phyloP scores from a whole-genome alignment of 1,284 basidiomycete species.

The Tylopilus sp. region DNA sequence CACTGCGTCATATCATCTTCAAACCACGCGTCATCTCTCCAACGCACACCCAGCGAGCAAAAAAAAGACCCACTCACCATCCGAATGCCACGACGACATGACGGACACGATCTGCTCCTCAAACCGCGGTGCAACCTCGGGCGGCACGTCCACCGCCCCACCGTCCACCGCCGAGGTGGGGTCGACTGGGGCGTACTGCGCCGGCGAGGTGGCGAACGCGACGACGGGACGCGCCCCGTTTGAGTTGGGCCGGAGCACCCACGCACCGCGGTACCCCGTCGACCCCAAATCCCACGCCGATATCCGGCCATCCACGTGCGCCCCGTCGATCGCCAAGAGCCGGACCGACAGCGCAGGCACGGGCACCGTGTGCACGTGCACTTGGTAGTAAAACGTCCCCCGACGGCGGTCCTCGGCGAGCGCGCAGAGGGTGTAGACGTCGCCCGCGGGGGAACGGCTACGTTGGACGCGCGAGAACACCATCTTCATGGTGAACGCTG shows the following conservation, averaged over 20 bases:
- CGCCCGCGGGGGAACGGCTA: slow-evolving; percentile 3
- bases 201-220: slow-evolving; percentile 6
- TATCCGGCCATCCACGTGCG: slow-evolving; percentile 8
- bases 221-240: slow-evolving; percentile 25
- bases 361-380: slow-evolving; percentile 27
- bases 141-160: background rate
- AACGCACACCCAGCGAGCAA: background rate
- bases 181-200: background rate
- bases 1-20: slow-evolving; percentile 9
- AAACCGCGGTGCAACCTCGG: slow-evolving; percentile 15
- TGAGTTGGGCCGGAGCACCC: slow-evolving; percentile 43
- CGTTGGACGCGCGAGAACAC: slow-evolving; percentile 37
- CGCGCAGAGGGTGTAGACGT: slow-evolving; percentile 32
- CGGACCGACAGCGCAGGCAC: slow-evolving; percentile 28
- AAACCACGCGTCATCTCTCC: background rate
- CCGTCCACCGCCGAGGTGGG: background rate
- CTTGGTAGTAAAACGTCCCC: slow-evolving; percentile 45
- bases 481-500: slow-evolving; percentile 39
- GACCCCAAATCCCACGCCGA: slow-evolving; percentile 43
- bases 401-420: slow-evolving; percentile 47
- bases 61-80: slow-evolving; percentile 35
- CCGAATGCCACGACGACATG: slow-evolving; percentile 43
- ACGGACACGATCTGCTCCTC: slow-evolving; percentile 41
- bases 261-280: slow-evolving; percentile 45
- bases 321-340: slow-evolving; percentile 32